A percentile compares a stretch with the other conserved stretches of the same genome.
Conservation (phyloP, 148 eudicot genomes). For the Simmondsia chinensis region DNA sequence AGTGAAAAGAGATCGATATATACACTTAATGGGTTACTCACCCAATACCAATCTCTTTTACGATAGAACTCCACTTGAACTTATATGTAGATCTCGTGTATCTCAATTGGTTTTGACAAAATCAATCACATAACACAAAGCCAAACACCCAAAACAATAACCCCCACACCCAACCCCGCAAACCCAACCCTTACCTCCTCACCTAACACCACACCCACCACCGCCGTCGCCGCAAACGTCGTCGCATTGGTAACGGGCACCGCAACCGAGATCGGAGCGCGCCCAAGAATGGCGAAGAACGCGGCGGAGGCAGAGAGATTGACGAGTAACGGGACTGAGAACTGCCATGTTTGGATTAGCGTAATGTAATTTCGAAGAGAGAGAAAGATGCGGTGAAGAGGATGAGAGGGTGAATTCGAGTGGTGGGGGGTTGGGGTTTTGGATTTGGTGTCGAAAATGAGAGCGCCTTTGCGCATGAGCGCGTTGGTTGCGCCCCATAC, state of each 20-base stretch:
- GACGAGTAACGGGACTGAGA: constrained; percentile 58
- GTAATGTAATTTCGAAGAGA: constrained; percentile 42
- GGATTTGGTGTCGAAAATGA: constrained; percentile 47
- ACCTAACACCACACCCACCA: constrained; percentile 49
- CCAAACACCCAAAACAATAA: constrained; percentile 65
- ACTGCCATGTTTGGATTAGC: constrained; percentile 62
- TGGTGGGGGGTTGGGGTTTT: constrained; percentile 21
- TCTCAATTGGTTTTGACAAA: too few species aligned
- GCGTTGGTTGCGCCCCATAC: constrained; percentile 90
- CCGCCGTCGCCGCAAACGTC: constrained; percentile 78
- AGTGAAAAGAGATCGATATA: too few species aligned
- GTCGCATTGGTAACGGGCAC: constrained; percentile 90
- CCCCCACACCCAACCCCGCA: constrained; percentile 57
- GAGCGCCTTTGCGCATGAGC: constrained; percentile 56
- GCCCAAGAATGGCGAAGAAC: constrained; percentile 58
- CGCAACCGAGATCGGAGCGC: constrained; percentile 62
- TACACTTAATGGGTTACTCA: too few species aligned
- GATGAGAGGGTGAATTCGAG: background rate
- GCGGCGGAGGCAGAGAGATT: constrained; percentile 77
- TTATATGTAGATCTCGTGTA: too few species aligned
- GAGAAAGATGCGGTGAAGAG: constrained; percentile 11
- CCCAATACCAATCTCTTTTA: too few species aligned
- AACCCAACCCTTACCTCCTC: constrained; percentile 39
- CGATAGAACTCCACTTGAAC: too few species aligned
- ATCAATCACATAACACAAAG: constrained; percentile 50